Base-by-base conservation (phyloP, 176 grass and related monocot species). In the Cocos nucifera region DNA sequence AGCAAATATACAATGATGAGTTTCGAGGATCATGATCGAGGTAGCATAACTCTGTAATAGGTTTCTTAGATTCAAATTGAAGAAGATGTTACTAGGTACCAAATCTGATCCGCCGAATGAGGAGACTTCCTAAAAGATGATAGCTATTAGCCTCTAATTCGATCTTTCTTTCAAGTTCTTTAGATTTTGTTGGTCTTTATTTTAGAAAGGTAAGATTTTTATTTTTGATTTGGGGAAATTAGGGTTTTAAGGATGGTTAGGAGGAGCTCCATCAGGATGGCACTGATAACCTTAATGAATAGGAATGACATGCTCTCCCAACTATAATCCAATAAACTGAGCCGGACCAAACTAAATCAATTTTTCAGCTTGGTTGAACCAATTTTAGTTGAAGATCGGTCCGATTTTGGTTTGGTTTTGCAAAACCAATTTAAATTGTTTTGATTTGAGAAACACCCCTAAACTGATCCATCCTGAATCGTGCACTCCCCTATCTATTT, bases 241-340 rank as follows among this genome's bases (percentile, higher is more conserved):
- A 73, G 77, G 61, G 68, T 61, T 79, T 65, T 73, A 48, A 23
- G 12, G 59, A 90, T 79, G 86, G 68, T 65, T 57, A 67, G 26
- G 17, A 8, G 15, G 64, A 54, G 64, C 4, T 55, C 48, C 21
- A 50, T 55, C 49, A 20, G 29, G 51, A 67, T 67, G 64, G 77
- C 90, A 0, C 69, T 61, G 2, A 69, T 23, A 0, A 69, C 59
- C 4, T 54, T 49, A 22, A 22, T 72, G 15, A 71, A 70, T 63
- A 71, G 80, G 59, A 87, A 73, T 44, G 23, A 23, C 23, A 23
- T 23, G 23, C 23, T 23, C 23, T 3, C 1, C 23, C 2, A 3
- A 23, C 23, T 23, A 23, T 1, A 23, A 23, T 3, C 2, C 2
- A 1, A 2, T 23, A 23, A 23, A 23, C 2, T 3, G 23, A 23